Conservation (phyloP, 768 basidiomycete species). For the Suillus subaureus region DNA sequence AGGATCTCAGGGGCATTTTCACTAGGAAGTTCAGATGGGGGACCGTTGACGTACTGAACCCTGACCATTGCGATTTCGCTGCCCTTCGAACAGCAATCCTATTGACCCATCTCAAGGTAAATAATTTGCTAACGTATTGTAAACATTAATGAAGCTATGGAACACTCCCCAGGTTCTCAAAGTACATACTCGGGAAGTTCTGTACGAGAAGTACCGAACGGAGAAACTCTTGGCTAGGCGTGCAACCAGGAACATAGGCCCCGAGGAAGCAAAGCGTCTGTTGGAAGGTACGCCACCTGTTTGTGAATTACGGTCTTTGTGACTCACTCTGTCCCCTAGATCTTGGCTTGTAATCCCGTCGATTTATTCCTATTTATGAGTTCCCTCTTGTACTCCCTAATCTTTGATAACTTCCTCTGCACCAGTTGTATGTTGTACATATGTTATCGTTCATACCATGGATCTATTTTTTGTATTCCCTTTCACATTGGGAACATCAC, state of each 20-base stretch:
- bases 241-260: slow-evolving; percentile 77
- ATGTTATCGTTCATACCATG: not conserved
- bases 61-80: slow-evolving; percentile 86
- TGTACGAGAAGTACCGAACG: slow-evolving; percentile 93
- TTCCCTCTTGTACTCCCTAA: not conserved
- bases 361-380: slow-evolving; percentile 9
- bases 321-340: slow-evolving; percentile 36
- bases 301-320: slow-evolving; percentile 14
- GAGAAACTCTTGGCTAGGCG: slow-evolving; percentile 88
- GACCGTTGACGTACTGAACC: slow-evolving; percentile 82
- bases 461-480: not conserved
- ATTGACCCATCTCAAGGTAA: slow-evolving; percentile 85
- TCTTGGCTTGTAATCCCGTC: slow-evolving; percentile 45
- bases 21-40: slow-evolving; percentile 87
- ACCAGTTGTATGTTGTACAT: not conserved
- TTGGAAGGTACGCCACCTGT: slow-evolving; percentile 58
- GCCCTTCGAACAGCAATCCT: slow-evolving; percentile 82
- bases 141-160: slow-evolving; percentile 9
- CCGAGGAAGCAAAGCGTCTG: slow-evolving; percentile 71
- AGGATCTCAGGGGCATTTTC: slow-evolving; percentile 74
- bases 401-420: not conserved
- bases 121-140: slow-evolving; percentile 21
- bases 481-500: not conserved
- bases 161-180: slow-evolving; percentile 66
- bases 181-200: slow-evolving; percentile 79